Percentiles rank a stretch among this genome's conserved stretches.
Conservation (phyloP, 169 alveolate genomes). For the Plasmodium falciparum region DNA sequence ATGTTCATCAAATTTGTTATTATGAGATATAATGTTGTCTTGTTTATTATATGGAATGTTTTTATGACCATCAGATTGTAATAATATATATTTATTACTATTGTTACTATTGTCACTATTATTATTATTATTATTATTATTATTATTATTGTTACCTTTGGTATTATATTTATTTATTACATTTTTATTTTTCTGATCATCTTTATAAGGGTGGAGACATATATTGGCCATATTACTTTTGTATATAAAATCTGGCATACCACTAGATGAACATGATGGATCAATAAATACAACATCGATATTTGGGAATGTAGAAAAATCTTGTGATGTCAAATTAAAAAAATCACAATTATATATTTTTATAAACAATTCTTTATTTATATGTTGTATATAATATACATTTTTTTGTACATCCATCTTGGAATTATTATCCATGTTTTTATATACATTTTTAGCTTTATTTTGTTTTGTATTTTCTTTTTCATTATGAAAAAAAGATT, state of each 20-base stretch:
- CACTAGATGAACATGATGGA: slow-evolving; percentile 76
- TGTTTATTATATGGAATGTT: background rate
- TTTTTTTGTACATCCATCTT: background rate
- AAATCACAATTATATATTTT: slow-evolving; percentile 68
- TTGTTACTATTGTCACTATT: background rate
- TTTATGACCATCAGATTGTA: too few relatives aligned
- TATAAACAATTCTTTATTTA: slow-evolving; percentile 29
- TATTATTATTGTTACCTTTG: background rate
- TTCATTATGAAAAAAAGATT: slow-evolving; percentile 9
- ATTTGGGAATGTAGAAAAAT: slow-evolving; percentile 8
- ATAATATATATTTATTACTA: background rate
- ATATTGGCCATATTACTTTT: slow-evolving; percentile 12
- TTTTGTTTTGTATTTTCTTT: background rate
- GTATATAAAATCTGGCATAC: slow-evolving; percentile 68
- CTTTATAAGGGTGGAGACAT: background rate
- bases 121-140: background rate
- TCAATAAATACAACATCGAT: slow-evolving; percentile 70
- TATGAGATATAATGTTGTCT: background rate
- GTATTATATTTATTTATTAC: background rate
- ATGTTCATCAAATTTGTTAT: background rate
- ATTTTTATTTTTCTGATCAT: background rate
- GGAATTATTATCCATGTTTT: background rate
- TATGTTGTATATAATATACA: slow-evolving; percentile 55
- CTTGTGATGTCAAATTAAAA: slow-evolving; percentile 10
- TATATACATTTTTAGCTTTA: too few relatives aligned